Conservation (phyloP, 2,329 filamentous ascomycete species). For the Paecilomyces niveus region DNA sequence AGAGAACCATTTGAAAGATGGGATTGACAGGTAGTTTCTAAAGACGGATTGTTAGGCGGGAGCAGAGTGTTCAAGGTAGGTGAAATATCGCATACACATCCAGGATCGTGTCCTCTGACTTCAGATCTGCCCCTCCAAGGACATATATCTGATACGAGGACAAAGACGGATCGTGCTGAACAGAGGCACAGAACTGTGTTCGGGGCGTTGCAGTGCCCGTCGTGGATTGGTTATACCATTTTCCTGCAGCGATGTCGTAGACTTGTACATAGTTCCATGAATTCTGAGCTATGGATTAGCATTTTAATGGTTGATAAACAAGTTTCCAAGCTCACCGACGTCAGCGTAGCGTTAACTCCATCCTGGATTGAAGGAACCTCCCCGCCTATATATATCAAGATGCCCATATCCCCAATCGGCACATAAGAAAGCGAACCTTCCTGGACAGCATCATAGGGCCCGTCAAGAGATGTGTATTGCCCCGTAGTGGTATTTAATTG, state of each 20-base stretch:
- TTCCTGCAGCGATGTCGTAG: slow-evolving; percentile 8
- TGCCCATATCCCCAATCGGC: slow-evolving; percentile 4
- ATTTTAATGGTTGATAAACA: too few species aligned
- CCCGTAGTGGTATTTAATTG: slow-evolving; percentile 10
- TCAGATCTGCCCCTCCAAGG: slow-evolving; percentile 8
- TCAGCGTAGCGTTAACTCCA: slow-evolving; percentile 5
- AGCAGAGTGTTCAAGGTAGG: too few species aligned
- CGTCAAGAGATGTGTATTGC: slow-evolving; percentile 3
- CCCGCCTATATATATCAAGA: slow-evolving; percentile 11
- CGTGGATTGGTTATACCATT: slow-evolving; percentile 13
- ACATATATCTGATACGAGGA: slow-evolving; percentile 10
- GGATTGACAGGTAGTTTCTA: slow-evolving; percentile 11
- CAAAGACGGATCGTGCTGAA: slow-evolving; percentile 6
- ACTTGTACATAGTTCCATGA: slow-evolving; percentile 8
- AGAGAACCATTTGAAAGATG: slow-evolving; percentile 11
- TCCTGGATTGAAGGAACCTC: slow-evolving; percentile 9
- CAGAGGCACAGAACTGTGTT: slow-evolving; percentile 11
- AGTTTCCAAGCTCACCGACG: too few species aligned
- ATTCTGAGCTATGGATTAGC: neutral
- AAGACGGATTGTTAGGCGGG: neutral
- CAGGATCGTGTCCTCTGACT: slow-evolving; percentile 1
- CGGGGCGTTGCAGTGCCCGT: slow-evolving; percentile 6
- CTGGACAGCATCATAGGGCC: neutral
- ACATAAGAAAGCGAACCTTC: slow-evolving; percentile 7
- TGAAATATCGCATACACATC: slow-evolving; percentile 6